Base-by-base conservation (phyloP, 139 green algal genomes). In the Haematococcus sp. region DNA sequence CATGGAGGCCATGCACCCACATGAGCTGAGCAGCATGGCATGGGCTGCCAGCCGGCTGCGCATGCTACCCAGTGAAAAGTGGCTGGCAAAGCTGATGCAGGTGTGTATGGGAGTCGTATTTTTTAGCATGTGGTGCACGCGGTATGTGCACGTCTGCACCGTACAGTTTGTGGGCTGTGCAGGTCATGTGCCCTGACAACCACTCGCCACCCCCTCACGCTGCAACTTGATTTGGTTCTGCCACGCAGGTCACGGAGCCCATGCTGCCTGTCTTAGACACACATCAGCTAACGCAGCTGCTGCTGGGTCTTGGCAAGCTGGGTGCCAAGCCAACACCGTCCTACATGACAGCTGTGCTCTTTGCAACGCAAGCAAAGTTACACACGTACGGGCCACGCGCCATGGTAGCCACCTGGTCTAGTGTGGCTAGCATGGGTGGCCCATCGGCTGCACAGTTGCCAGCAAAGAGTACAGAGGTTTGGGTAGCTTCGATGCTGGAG, bases 11-110 rank as follows among this genome's bases (percentile, higher is more conserved):
- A 70, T 70, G 63, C 63, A 70, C 7, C 32, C 63, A 22, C 22
- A 32, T 19, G 63, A 70, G 40, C 35, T 58, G 22, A 25, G 28
- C 63, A 70, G 63, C 40, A 31, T 58, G 63, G 35, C 31, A 19
- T 70, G 63, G 63, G 63, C 63, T 1, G 63, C 52, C 35, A 28
- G 35, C 28, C 35, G 40, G 5, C 23, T 70, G 23, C 34, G 63
- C 35, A 58, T 74, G 66, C 35, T 20, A 51, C 66, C 74, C 15
- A 64, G 67, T n/a, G 56, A 69, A n/a, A 58, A 22, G 13, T 80
- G 74, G 74, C 32, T 80, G n/a, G 44, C 40, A 25, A 54, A 34
- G 1, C 33, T 71, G 3, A 66, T 74, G 56, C 74, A 74, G 74
- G 74, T 79, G 74, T 27, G 74, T 15, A 19, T 64, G 68, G 40